Evolutionary conservation across 805 yeast genomes (phyloP), one percentile per base, ranked within the genome.

Genomic region (Maudiozyma bulderi): DNA sequence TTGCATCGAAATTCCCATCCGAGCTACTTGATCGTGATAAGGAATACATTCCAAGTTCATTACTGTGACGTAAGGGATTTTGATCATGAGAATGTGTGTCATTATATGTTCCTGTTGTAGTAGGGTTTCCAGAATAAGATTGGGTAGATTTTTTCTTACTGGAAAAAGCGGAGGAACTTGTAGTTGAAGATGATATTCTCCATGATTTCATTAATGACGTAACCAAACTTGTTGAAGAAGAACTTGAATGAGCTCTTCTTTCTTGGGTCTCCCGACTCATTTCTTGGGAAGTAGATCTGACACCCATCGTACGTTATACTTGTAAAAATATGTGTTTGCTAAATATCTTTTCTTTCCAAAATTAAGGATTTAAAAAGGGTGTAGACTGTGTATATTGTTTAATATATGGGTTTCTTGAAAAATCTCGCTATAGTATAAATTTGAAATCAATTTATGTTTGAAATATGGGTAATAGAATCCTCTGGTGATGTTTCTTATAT

Each of bases 161-260:
- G 26, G 44, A 40, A 13, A 54, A 26, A 10, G 15, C 7, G 11
- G 44, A 42, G 6, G 32, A 28, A 26, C 26, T 20, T 20, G 26
- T 20, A 20, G n/a, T 6, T 11, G 43, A 28, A 4, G 54, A 48
- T 8, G 62, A 55, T n/a, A 59, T 59, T 39, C 56, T 59, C 63
- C 63, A 59, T 3, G 66, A 59, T 47, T 60, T 61, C 64, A 61
- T 59, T 39, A 61, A 46, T 3, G 64, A 56, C 2, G 55, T 50
- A 7, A 60, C 63, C 30, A 61, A 38, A 41, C 56, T 54, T 3
- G 57, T 46, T n/a, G 55, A 46, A 45, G 52, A 44, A 14, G 42
- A 15, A 11, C 15, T 40, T 7, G 51, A 44, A 31, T 38, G 40
- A 1, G 37, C 11, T 8, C 40, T 26, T 20, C 50, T 44, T n/a